Conservation (phyloP, 1,284 basidiomycete genomes). For the Papiliotrema terrestris region DNA sequence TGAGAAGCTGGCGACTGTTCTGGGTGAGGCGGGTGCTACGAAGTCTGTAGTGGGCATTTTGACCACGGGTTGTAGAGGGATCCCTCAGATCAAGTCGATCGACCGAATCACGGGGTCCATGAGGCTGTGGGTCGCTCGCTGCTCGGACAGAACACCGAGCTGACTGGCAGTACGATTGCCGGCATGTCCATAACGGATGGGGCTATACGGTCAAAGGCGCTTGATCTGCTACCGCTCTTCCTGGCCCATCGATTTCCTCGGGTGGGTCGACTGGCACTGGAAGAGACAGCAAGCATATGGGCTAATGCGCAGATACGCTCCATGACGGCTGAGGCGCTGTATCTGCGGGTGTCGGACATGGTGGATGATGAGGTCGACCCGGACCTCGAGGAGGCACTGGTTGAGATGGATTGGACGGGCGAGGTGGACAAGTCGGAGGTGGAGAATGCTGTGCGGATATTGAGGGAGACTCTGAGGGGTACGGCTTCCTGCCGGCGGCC, state of each 20-base stretch:
- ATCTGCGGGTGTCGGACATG: conserved; percentile 67
- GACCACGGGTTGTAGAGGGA: conserved; percentile 15
- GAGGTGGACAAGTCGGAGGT: conserved; percentile 9
- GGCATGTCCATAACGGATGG: conserved; percentile 3
- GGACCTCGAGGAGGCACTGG: conserved; percentile 67
- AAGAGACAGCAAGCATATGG: neutral
- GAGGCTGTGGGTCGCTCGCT: conserved; percentile 61
- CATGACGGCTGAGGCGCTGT: conserved; percentile 75
- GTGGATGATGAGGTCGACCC: conserved; percentile 62
- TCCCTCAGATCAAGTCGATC: conserved; percentile 63
- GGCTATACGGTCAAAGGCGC: conserved; percentile 53
- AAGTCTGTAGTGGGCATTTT: conserved; percentile 2
- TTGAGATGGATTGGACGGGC: conserved; percentile 72
- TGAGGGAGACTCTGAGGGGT: no score
- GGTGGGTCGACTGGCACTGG: conserved; percentile 51
- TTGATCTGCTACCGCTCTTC: conserved; percentile 57
- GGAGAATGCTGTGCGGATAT: conserved; percentile 13
- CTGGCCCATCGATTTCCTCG: conserved; percentile 72
- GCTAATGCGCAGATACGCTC: conserved; percentile 60
- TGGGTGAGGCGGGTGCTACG: no score
- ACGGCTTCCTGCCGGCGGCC: no score
- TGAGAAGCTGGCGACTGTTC: neutral
- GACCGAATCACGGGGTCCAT: conserved; percentile 71
- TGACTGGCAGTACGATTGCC: conserved; percentile 57
- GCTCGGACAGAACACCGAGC: neutral